Conservation (phyloP, 2,329 filamentous ascomycete genomes). For the Aspergillus pseudonomiae region DNA sequence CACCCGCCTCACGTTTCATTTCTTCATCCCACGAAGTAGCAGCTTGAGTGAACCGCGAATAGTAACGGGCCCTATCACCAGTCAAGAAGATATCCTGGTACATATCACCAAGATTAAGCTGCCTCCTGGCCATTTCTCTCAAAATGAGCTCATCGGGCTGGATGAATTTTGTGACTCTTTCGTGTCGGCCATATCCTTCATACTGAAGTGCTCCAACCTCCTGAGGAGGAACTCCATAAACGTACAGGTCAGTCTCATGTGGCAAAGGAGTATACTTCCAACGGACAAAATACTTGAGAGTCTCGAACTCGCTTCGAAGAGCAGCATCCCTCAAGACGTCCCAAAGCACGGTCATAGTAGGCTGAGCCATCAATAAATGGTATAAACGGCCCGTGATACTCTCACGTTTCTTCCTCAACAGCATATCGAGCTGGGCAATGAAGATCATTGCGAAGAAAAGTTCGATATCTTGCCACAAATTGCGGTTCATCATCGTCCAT, state of each 20-base stretch:
- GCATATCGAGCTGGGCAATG: constrained; percentile 72
- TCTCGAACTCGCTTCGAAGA: constrained; percentile 54
- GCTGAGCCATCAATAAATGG: constrained; percentile 64
- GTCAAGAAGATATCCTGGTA: constrained; percentile 59
- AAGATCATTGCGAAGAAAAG: constrained; percentile 66
- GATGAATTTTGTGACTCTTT: constrained; percentile 50
- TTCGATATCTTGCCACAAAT: constrained; percentile 62
- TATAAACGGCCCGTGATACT: constrained; percentile 53
- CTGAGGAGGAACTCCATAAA: constrained; percentile 57
- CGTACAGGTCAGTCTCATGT: constrained; percentile 28
- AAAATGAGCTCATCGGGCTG: constrained; percentile 63
- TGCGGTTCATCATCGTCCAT: constrained; percentile 55
- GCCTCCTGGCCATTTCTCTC: constrained; percentile 57
- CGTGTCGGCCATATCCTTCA: constrained; percentile 38
- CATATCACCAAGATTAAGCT: constrained; percentile 57
- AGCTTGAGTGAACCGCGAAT: not conserved
- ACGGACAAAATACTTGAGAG: constrained; percentile 60
- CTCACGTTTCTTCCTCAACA: constrained; percentile 65
- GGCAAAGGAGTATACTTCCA: constrained; percentile 54
- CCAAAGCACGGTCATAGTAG: constrained; percentile 60
- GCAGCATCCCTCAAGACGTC: constrained; percentile 61
- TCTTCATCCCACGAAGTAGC: constrained; percentile 12
- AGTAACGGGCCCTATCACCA: not conserved
- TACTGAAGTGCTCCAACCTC: constrained; percentile 55
- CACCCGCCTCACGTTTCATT: constrained; percentile 1